These are phyloP conservation scores for Diaporthe velutina DNA, from an alignment of 2,329 filamentous ascomycete genomes.

Conservation along the genomic window DNA sequence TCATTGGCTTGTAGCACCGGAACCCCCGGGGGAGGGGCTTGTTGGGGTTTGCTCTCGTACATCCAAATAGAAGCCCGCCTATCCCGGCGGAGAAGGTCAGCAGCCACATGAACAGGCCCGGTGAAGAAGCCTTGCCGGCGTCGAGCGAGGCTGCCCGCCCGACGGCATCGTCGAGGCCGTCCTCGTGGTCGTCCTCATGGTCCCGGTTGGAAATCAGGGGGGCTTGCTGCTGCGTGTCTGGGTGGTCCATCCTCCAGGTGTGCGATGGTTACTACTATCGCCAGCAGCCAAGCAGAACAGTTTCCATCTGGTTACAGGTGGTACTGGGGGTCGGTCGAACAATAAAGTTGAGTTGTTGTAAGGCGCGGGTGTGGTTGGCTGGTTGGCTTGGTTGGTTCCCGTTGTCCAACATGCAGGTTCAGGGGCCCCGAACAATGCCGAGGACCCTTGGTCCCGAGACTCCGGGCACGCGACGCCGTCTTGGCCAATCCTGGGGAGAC, in stretches of 20 bases:
- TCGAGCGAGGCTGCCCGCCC: slow-evolving; percentile 36
- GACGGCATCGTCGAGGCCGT: slow-evolving; percentile 47
- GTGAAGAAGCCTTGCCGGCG: slow-evolving; percentile 41
- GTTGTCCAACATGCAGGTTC: slow-evolving; percentile 18
- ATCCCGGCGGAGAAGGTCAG: slow-evolving; percentile 76
- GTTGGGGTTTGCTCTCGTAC: slow-evolving; percentile 51
- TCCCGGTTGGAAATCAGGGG: slow-evolving; percentile 53
- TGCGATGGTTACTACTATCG: slow-evolving; percentile 23
- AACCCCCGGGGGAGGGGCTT: neutral
- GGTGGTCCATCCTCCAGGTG: slow-evolving; percentile 34
- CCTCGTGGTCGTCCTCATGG: slow-evolving; percentile 41
- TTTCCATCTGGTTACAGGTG: slow-evolving; percentile 17
- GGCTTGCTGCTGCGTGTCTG: slow-evolving; percentile 44
- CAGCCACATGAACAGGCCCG: slow-evolving; percentile 69
- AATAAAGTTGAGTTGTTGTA: neutral
- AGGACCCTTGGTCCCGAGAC: slow-evolving; percentile 28
- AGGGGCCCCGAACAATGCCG: slow-evolving; percentile 18
- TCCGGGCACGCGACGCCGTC: slow-evolving; percentile 10
- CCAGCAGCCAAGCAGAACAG: neutral
- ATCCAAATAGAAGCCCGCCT: slow-evolving; percentile 77
- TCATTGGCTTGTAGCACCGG: neutral
- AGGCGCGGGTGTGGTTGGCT: neutral
- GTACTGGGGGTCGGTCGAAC: neutral
- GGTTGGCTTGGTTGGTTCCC: neutral
- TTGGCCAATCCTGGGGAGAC: slow-evolving; percentile 6